Evolutionary conservation across 2,329 filamentous ascomycete species (phyloP).

Genomic region (Fusarium sp.): DNA sequence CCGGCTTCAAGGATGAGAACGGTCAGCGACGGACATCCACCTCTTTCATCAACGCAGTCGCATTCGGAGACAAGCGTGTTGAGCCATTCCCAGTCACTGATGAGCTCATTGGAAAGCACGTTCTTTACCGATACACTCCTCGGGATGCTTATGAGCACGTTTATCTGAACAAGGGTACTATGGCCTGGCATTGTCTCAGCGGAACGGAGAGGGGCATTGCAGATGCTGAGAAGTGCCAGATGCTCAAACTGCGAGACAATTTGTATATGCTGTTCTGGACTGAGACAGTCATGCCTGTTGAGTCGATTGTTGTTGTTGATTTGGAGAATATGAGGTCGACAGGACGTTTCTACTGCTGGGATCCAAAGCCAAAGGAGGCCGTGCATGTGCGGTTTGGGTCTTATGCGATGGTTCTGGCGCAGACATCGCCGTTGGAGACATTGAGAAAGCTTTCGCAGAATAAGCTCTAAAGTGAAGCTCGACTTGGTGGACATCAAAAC

Average conservation of each 20-base stretch:
- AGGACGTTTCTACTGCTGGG: constrained; percentile 29
- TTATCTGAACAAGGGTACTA: constrained; percentile 29
- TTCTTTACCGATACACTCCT: constrained; percentile 21
- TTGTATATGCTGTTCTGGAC: constrained; percentile 36
- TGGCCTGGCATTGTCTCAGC: constrained; percentile 26
- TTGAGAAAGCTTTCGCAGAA: not conserved
- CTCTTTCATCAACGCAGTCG: constrained; percentile 13
- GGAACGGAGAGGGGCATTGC: constrained; percentile 27
- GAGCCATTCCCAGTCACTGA: constrained; percentile 6
- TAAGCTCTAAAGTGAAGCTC: not conserved
- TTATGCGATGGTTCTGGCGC: constrained; percentile 15
- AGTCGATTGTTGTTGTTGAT: constrained; percentile 22
- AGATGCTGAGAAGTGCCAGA: constrained; percentile 25
- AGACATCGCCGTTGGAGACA: constrained; percentile 3
- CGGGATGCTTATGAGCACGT: constrained; percentile 30
- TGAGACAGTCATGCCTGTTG: constrained; percentile 31
- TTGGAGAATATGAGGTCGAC: constrained; percentile 30
- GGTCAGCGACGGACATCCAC: constrained; percentile 20
- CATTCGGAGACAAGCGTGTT: not conserved
- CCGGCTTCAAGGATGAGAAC: constrained; percentile 14
- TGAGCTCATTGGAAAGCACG: constrained; percentile 27
- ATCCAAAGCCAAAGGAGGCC: constrained; percentile 21
- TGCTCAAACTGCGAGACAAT: constrained; percentile 19
- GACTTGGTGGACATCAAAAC: too few species aligned
- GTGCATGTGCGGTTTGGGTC: constrained; percentile 30